Base-by-base conservation (phyloP, 768 basidiomycete species). In the Roridomyces roridus region DNA sequence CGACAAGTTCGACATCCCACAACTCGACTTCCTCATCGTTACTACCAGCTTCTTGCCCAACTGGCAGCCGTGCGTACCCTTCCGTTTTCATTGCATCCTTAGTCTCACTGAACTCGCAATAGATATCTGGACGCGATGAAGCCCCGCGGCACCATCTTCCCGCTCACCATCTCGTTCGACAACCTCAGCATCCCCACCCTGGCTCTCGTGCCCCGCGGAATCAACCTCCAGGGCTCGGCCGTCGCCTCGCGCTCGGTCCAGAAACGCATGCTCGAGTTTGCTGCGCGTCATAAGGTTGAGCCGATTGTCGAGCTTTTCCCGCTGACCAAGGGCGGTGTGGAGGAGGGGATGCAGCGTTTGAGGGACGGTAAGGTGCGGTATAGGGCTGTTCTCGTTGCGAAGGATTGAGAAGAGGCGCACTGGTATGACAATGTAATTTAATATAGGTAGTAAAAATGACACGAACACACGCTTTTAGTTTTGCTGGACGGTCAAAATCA, bases 241-340 rank as follows among this genome's bases (percentile, higher is more conserved):
- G 37, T 60, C 44, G 47, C 31, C 28, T 25, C 9, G 25, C 42
- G 41, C 42, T 47, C 52, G 17, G 40, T 21, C 4, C 42, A 50
- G 35, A 14, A 39, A 24, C 8, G 68, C 56, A 76, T 74, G 70
- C 44, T 76, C 28, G 61, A 58, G 28, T 75, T 75, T n/a, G 70
- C 70, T 0, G 74, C 71, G 10, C 6, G 62, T 36, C 68, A 75
- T 37, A 46, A 45, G 1, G 64, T 74, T 46, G 53, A 43, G 7
- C 70, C 74, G 5, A 54, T 73, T 2, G 55, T 68, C 21, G 66
- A 75, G 28, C 45, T 64, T 45, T 75, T 74, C 26, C 55, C 67
- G 6, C 59, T 76, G 63, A 65, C 49, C 15, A 59, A 63, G 20
- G 62, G 65, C 0, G 74, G 73, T 9, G 34, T 35, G 10, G 34